Percentiles rank a stretch among this genome's conserved stretches.
phyloP scores from a whole-genome alignment of 305 asterid species.

The Fraxinus platypoda region DNA sequence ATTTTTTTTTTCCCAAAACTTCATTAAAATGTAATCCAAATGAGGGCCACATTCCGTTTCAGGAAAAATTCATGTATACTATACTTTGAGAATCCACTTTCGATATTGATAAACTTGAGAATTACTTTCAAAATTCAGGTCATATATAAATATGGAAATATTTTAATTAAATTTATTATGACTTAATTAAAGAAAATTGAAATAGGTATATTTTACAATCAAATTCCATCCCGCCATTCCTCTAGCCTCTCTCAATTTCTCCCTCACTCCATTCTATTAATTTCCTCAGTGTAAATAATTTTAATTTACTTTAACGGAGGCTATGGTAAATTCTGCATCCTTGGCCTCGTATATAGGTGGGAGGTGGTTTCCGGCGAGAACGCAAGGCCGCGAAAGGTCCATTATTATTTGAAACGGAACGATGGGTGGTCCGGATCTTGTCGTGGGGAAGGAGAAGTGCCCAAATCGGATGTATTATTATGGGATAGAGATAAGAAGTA shows the following conservation, averaged over 20 bases:
- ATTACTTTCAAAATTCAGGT: too few relatives aligned
- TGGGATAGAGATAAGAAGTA: constrained; percentile 28
- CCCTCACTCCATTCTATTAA: not conserved
- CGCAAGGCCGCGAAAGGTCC: constrained; percentile 62
- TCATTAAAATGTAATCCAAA: too few relatives aligned
- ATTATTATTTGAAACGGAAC: constrained; percentile 55
- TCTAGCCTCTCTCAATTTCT: constrained; percentile 13
- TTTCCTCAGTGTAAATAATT: not conserved
- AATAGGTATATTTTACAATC: too few relatives aligned
- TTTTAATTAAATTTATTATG: too few relatives aligned
- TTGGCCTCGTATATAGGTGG: constrained; percentile 49
- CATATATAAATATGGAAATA: too few relatives aligned
- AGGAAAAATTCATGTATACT: not conserved
- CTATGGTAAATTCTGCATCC: constrained; percentile 28
- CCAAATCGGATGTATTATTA: constrained; percentile 44
- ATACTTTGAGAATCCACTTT: too few relatives aligned
- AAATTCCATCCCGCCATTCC: not conserved
- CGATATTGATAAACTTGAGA: too few relatives aligned
- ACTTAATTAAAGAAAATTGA: too few relatives aligned
- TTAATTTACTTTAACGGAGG: constrained; percentile 24
- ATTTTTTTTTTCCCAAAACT: too few relatives aligned
- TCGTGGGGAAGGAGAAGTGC: constrained; percentile 64
- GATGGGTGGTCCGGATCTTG: constrained; percentile 61
- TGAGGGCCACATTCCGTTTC: too few relatives aligned
- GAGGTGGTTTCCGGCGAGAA: constrained; percentile 45